Evolutionary conservation across 441 rosid species (phyloP).

Genomic region (Croton laevigatus): DNA sequence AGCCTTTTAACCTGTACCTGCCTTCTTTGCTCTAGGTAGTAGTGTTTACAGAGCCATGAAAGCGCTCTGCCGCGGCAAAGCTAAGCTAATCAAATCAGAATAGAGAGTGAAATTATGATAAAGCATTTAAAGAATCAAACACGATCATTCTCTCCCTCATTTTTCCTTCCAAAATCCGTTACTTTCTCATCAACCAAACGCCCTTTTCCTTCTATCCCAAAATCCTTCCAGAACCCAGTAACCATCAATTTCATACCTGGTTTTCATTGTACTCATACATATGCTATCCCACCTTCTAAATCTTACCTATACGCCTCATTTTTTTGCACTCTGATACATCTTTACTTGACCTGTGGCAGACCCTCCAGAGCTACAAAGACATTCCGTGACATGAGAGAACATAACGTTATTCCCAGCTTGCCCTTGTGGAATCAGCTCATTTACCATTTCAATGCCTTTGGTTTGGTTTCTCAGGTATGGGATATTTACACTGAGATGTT

Average conservation of each 20-base stretch:
- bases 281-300: conserved; percentile 27
- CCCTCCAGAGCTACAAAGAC: conserved; percentile 50
- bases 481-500: conserved; percentile 59
- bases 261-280: conserved; percentile 11
- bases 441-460: conserved; percentile 48
- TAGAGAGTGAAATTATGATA: conserved; percentile 19
- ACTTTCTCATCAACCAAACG: conserved; percentile 36
- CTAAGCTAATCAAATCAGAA: background rate
- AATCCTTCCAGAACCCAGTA: conserved; percentile 21
- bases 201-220: conserved; percentile 16
- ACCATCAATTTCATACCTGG: background rate
- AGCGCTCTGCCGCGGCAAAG: background rate
- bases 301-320: conserved; percentile 46
- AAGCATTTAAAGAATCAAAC: conserved; percentile 18
- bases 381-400: conserved; percentile 52
- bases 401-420: conserved; percentile 39
- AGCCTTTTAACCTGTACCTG: too few species aligned
- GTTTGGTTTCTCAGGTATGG: conserved; percentile 57
- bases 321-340: conserved; percentile 61
- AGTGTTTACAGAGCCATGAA: conserved; percentile 3
- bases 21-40: too few species aligned
- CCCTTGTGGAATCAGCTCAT: conserved; percentile 52
- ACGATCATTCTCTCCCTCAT: background rate
- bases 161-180: conserved; percentile 26
- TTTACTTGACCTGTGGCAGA: conserved; percentile 59